Base-by-base conservation (phyloP, 108 stramenopile genomes). In the Pinguiococcus pyrenoidosus region DNA sequence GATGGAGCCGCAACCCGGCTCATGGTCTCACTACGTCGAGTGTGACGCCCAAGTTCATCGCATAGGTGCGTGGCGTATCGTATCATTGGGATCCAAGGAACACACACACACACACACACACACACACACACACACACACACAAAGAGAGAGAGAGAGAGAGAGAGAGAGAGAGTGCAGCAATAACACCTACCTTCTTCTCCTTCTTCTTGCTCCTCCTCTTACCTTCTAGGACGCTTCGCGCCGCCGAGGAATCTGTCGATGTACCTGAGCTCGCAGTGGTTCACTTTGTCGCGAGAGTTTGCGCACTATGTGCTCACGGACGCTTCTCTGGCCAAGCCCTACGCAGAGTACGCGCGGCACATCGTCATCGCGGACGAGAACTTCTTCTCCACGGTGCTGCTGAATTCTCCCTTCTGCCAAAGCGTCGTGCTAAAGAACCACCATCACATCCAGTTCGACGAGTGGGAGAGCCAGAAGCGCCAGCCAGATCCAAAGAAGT, bases 1-100 rank as follows among this genome's bases (percentile, higher is more conserved):
- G 41, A 60, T 29, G 69, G 63, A 18, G 33, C 70, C 25, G 57
- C 32, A 18, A 10, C n/a, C 29, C 30, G 28, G 43, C 8, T 16
- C 71, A 4, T 94, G 88, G 87, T 76, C 88, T 48, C 84, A 90
- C 60, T 94, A 76, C 68, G 85, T 90, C 10, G 92, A 94, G 74
- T 94, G 92, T 57, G 92, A 94, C 59, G 85, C 83, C 45, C 62
- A 66, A 3, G 51, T 94, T 16, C 87, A 90, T 68, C 84, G 92
- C 27, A 90, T 94, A 26, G 51, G n/a, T n/a, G n/a, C n/a, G n/a
- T n/a, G n/a, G n/a, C n/a, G n/a, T n/a, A n/a, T n/a, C n/a, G n/a
- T n/a, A n/a, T n/a, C n/a, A n/a, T n/a, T n/a, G n/a, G n/a, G n/a
- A n/a, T n/a, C 13, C 34, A 35, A 12, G 34, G 13, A 35, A 13